Evolutionary conservation across 1,284 basidiomycete species (phyloP).

Genomic region (Trichosporon faecale): DNA sequence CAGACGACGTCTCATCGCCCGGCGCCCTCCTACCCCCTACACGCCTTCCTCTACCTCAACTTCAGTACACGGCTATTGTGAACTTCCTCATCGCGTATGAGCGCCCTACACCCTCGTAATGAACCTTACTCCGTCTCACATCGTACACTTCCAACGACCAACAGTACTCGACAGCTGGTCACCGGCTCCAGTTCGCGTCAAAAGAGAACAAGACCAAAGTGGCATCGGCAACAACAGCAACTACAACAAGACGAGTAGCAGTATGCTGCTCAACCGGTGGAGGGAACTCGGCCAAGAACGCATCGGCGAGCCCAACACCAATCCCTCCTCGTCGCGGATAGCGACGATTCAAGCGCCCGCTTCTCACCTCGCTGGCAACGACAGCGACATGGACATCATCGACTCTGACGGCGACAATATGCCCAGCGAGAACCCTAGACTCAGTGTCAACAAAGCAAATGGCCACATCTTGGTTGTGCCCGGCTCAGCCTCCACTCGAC

Average conservation of each 20-base stretch:
- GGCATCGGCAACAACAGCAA: not conserved
- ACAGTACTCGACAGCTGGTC: slow-evolving; percentile 5
- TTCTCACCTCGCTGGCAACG: not conserved
- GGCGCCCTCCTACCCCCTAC: not conserved
- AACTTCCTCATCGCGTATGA: not conserved
- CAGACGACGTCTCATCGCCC: not conserved
- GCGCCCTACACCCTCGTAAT: not conserved
- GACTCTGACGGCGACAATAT: not conserved
- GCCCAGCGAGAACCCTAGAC: not conserved
- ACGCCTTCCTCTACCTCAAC: not conserved
- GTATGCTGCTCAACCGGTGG: not conserved
- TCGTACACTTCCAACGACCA: not conserved
- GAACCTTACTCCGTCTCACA: not conserved
- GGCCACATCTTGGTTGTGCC: not conserved
- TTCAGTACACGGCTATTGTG: not conserved
- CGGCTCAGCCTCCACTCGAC: not conserved
- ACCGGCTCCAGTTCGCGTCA: not conserved
- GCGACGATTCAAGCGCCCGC: not conserved
- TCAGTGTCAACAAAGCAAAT: not conserved
- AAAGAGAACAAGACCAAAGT: not conserved
- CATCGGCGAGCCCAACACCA: not conserved
- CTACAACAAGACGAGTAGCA: not conserved
- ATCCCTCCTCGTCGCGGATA: not conserved
- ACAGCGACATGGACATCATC: not conserved
- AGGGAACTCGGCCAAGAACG: slow-evolving; percentile 2